These are phyloP conservation scores for Dipodascopsis uninucleata DNA, from an alignment of 805 yeast species.

Conservation along the genomic window DNA sequence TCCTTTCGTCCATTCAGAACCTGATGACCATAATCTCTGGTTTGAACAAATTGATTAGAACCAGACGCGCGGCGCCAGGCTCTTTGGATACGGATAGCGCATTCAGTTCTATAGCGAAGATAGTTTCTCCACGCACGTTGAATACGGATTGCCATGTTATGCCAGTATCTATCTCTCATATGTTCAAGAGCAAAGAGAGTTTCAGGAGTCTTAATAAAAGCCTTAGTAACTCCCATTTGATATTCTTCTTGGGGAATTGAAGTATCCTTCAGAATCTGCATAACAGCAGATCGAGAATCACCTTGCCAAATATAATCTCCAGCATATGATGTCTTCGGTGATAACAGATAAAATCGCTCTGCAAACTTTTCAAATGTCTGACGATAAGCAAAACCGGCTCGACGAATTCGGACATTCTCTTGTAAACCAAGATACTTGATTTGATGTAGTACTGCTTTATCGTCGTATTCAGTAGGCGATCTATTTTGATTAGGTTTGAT, in stretches of 20 bases:
- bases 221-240: conserved; percentile 88
- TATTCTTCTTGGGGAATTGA: conserved; percentile 76
- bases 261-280: conserved; percentile 51
- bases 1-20: conserved; percentile 74
- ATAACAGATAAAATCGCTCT: conserved; percentile 83
- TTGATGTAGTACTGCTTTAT: conserved; percentile 87
- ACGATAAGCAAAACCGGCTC: conserved; percentile 98
- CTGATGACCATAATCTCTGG: conserved; percentile 78
- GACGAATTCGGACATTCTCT: conserved; percentile 93
- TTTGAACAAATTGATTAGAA: conserved; percentile 76
- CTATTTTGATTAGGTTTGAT: conserved; percentile 95
- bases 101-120: conserved; percentile 73
- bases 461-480: conserved; percentile 85
- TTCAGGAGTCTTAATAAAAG: conserved; percentile 95
- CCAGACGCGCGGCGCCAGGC: conserved; percentile 77
- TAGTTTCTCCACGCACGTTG: conserved; percentile 96
- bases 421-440: conserved; percentile 92
- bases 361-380: conserved; percentile 95
- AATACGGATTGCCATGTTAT: conserved; percentile 94
- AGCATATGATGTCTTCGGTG: conserved; percentile 90
- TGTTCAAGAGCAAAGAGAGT: conserved; percentile 92
- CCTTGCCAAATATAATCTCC: conserved; percentile 69
- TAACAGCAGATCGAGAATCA: conserved; percentile 52
- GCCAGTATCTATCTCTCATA: conserved; percentile 96
- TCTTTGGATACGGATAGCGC: conserved; percentile 76